Evolutionary conservation across 139 green algal genomes (phyloP).

Genomic region (Chlamydomonas schloesseri): DNA sequence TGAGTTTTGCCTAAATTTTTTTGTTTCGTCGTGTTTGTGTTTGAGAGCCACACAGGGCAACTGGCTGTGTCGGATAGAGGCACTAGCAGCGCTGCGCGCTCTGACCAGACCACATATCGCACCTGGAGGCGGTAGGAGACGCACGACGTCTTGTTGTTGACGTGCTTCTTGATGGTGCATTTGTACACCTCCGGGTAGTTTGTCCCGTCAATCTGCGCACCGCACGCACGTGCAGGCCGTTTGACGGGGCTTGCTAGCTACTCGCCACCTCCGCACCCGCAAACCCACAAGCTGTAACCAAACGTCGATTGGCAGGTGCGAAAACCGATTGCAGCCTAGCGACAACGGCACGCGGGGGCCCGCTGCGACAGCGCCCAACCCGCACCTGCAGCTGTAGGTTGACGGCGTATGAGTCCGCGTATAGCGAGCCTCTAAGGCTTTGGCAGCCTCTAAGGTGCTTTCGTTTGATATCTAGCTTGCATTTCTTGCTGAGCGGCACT

Average conservation of each 20-base stretch:
- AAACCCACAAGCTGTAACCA: not conserved
- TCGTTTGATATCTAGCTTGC: slow-evolving; percentile 42
- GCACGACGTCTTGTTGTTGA: slow-evolving; percentile 37
- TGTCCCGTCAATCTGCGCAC: slow-evolving; percentile 23
- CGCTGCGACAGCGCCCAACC: too few species aligned
- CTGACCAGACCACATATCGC: too few species aligned
- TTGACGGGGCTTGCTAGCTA: too few species aligned
- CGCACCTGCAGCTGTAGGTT: slow-evolving; percentile 33
- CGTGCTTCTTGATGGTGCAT: slow-evolving; percentile 42
- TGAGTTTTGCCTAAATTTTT: too few species aligned
- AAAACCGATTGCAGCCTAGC: not conserved
- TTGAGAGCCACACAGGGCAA: too few species aligned
- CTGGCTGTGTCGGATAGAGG: too few species aligned
- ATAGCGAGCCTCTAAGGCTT: not conserved
- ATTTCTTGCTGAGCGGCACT: slow-evolving; percentile 38
- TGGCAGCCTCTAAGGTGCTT: slow-evolving; percentile 34
- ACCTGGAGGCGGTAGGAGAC: slow-evolving; percentile 42
- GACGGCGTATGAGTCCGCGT: not conserved
- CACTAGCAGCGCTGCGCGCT: too few species aligned
- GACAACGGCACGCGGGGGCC: not conserved
- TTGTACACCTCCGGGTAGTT: slow-evolving; percentile 23
- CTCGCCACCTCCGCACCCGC: too few species aligned
- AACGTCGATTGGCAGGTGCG: not conserved
- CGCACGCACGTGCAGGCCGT: not conserved
- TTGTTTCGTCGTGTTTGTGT: too few species aligned